These are phyloP conservation scores for Lycium barbarum DNA, from an alignment of 257 asterid species.

Conservation along the genomic window DNA sequence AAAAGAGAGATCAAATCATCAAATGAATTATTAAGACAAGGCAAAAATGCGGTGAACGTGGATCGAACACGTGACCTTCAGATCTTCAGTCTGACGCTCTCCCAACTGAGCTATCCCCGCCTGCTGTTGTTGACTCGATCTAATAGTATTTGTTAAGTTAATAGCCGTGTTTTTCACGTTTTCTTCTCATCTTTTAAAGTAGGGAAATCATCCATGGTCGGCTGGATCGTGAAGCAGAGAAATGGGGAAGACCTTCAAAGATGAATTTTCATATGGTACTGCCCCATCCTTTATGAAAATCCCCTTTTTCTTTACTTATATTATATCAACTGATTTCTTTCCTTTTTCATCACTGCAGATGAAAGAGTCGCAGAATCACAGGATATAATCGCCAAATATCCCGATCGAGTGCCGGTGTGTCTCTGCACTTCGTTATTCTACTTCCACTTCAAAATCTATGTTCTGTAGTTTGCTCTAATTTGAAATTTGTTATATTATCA, in stretches of 20 bases:
- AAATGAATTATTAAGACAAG: too few relatives aligned
- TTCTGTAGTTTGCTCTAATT: neutral
- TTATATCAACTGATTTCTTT: neutral
- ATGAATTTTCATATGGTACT: slow-evolving; percentile 65
- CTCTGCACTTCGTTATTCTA: neutral
- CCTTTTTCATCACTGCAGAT: slow-evolving; percentile 47
- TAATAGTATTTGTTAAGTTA: neutral
- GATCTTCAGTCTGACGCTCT: slow-evolving; percentile 94
- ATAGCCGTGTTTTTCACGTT: neutral
- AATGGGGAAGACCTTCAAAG: slow-evolving; percentile 78
- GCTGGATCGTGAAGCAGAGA: neutral
- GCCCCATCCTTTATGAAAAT: neutral
- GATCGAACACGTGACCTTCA: slow-evolving; percentile 98
- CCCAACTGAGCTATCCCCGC: slow-evolving; percentile 99
- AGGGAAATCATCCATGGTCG: neutral
- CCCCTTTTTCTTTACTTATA: neutral
- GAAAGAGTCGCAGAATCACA: slow-evolving; percentile 74
- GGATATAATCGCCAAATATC: slow-evolving; percentile 82
- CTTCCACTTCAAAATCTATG: neutral
- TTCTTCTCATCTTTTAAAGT: neutral
- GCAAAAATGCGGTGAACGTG: slow-evolving; percentile 83
- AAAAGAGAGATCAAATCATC: too few relatives aligned
- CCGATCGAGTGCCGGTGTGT: slow-evolving; percentile 89
- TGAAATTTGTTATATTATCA: neutral
- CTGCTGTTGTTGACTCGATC: too few relatives aligned